Evolutionary conservation across 2,329 filamentous ascomycete species (phyloP), one percentile per base, ranked within the genome.

Genomic region (Graphilbum fragrans): DNA sequence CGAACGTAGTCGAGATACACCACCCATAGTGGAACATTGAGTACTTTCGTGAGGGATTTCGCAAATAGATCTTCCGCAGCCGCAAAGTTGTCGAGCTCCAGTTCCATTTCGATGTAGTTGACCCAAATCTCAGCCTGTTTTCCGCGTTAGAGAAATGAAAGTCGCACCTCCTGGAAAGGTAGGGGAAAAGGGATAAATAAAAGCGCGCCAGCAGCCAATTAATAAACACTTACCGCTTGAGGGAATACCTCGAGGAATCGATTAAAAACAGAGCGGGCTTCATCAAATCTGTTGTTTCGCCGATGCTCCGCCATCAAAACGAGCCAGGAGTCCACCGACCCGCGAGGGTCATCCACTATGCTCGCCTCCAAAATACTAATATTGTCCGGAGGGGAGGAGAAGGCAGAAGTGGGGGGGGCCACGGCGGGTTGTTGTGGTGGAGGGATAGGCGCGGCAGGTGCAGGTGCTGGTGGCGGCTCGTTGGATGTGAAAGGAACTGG

Each of bases 1-100:
- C 92, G 86, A 47, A 96, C 85, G 58, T 96, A 95, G 61, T 95
- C 87, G 47, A 98, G 77, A 58, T 98, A 98, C 25, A 87, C 75
- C 7, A 83, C 86, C 86, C 88, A 98, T 18, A 98, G 73, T 47
- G 83, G 76, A 32, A 96, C 82, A 56, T 90, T 85, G 11, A 85
- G 81, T 18, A 92, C 80, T 9, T 74, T 74, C 51, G 86, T 71
- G 32, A 98, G 74, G 25, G 83, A 87, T 50, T 78, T 47, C 48
- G 77, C 78, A 58, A 98, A 94, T 19, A 98, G 80, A 40, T 78
- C 71, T 59, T 95, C 90, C 16, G 93, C 80, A 37, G 77, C 77
- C 43, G 72, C 70, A 45, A 92, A 82, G 49, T 94, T 85, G 52
- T 94, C 86, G 44, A 87, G 70, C 49, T 86, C 81, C 23, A 93